These are phyloP conservation scores for Laguncularia racemosa DNA, from an alignment of 345 rosid species.

Conservation along the genomic window DNA sequence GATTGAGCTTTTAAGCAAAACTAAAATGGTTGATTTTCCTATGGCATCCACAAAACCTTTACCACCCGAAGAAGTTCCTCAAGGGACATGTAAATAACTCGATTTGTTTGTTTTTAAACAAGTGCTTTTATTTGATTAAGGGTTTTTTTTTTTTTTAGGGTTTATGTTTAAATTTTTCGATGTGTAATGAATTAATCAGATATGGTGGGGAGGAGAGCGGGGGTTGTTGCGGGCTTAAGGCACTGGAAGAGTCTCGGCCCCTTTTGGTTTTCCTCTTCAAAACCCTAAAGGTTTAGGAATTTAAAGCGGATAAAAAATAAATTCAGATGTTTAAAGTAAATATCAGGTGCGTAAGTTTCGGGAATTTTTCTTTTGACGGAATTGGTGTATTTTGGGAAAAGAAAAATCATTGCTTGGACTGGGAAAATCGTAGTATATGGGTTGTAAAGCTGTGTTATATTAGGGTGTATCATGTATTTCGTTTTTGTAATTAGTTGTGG, in stretches of 20 bases:
- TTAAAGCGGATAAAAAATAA: constrained; percentile 66
- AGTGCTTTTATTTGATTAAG: background rate
- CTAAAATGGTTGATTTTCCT: constrained; percentile 98
- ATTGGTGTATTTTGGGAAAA: too few species aligned
- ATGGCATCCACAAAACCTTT: constrained; percentile 97
- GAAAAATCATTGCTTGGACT: too few species aligned
- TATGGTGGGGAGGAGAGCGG: constrained; percentile 83
- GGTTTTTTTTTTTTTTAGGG: background rate
- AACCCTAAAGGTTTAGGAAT: constrained; percentile 75
- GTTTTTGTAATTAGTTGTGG: too few species aligned
- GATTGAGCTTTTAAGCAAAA: constrained; percentile 79
- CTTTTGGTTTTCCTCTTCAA: constrained; percentile 67
- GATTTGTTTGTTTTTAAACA: too few species aligned
- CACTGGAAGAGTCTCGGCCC: constrained; percentile 86
- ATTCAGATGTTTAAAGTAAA: constrained; percentile 90
- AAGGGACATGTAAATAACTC: constrained; percentile 3
- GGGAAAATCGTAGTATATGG: too few species aligned
- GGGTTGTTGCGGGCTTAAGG: constrained; percentile 81
- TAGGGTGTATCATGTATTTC: too few species aligned
- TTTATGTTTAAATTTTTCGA: background rate
- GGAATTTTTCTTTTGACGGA: background rate
- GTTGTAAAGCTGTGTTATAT: too few species aligned
- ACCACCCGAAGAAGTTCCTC: constrained; percentile 90
- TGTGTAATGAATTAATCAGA: constrained; percentile 19
- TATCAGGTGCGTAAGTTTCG: constrained; percentile 49